Conservation (phyloP, 306 rosid species). For the Benincasa hispida region DNA sequence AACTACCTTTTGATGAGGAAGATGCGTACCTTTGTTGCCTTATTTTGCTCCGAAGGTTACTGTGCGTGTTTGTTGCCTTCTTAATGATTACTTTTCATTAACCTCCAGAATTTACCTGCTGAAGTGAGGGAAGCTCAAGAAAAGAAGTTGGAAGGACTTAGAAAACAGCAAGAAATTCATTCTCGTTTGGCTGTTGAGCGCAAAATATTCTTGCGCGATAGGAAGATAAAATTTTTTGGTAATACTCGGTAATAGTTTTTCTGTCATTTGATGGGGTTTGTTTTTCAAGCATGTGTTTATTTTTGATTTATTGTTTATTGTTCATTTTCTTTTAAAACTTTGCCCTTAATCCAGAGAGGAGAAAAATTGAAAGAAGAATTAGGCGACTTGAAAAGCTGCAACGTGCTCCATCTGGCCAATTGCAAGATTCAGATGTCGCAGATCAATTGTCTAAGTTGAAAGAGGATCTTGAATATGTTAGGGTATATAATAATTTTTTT, state of each 20-base stretch:
- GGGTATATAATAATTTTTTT: constrained; percentile 29
- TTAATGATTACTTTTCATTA: constrained; percentile 6
- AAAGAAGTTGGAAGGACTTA: constrained; percentile 62
- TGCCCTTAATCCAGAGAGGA: constrained; percentile 46
- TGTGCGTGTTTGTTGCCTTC: not conserved
- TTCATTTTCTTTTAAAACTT: not conserved
- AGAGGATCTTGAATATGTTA: constrained; percentile 88
- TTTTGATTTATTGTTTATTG: not conserved
- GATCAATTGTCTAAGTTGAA: constrained; percentile 70
- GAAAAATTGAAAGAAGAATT: constrained; percentile 81
- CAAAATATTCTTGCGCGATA: constrained; percentile 60
- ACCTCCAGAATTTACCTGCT: constrained; percentile 44
- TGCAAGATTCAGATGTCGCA: constrained; percentile 38
- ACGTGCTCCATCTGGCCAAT: constrained; percentile 53
- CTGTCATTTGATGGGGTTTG: not conserved
- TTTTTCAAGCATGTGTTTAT: not conserved
- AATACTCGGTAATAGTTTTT: constrained; percentile 6
- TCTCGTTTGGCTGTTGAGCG: constrained; percentile 77
- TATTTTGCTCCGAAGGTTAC: not conserved
- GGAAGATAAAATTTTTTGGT: constrained; percentile 91
- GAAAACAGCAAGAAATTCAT: constrained; percentile 90
- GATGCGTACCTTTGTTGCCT: not conserved
- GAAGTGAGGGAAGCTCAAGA: constrained; percentile 68
- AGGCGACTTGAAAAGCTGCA: constrained; percentile 82
- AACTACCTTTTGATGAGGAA: not conserved